These are phyloP conservation scores for Fusarium lyarnte DNA, from an alignment of 2,329 filamentous ascomycete genomes.

Conservation along the genomic window DNA sequence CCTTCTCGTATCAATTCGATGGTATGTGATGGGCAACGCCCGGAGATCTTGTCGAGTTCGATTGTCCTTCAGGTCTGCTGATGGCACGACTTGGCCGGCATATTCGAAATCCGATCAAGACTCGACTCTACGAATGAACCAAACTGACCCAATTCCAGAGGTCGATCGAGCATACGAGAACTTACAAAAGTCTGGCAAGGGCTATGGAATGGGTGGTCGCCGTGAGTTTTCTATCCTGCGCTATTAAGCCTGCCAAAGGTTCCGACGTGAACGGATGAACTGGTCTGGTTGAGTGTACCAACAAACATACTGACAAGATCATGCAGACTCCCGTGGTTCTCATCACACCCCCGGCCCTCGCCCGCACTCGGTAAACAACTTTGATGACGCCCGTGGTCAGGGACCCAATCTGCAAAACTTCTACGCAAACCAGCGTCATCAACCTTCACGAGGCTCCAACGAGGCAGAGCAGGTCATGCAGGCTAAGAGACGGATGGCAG, in stretches of 20 bases:
- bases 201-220: slow-evolving; percentile 77
- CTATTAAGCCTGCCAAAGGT: slow-evolving; percentile 17
- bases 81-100: neutral
- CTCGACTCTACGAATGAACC: neutral
- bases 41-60: neutral
- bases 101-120: neutral
- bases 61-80: neutral
- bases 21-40: slow-evolving; percentile 65
- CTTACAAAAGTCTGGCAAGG: slow-evolving; percentile 94
- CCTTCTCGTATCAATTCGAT: slow-evolving; percentile 89
- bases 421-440: slow-evolving; percentile 93
- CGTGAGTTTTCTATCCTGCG: slow-evolving; percentile 73
- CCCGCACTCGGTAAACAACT: slow-evolving; percentile 87
- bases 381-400: slow-evolving; percentile 75
- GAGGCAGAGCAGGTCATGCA: slow-evolving; percentile 99
- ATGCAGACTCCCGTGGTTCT: slow-evolving; percentile 75
- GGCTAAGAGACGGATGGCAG: slow-evolving; percentile 98
- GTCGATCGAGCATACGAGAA: slow-evolving; percentile 97
- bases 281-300: slow-evolving; percentile 27
- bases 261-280: slow-evolving; percentile 21
- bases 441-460: slow-evolving; percentile 81
- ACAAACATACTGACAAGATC: slow-evolving; percentile 37
- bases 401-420: slow-evolving; percentile 88
- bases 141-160: slow-evolving; percentile 65
- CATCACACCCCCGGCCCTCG: slow-evolving; percentile 71